Percentiles rank a stretch among this genome's conserved stretches.
phyloP scores from a whole-genome alignment of 305 asterid genomes.

The Salvia sclarea region DNA sequence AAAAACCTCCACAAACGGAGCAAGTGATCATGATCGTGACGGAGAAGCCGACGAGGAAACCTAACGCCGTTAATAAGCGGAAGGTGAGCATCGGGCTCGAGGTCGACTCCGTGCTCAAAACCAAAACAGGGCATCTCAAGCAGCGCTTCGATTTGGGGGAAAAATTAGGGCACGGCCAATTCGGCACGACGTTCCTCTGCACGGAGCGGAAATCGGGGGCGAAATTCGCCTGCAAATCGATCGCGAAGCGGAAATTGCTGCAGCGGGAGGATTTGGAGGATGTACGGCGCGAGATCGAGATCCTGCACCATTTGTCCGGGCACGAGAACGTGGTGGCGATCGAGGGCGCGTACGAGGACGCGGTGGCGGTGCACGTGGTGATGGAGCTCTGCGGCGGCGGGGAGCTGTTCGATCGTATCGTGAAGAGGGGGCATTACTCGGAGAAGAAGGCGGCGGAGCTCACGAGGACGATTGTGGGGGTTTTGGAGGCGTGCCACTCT shows the following conservation, averaged over 20 bases:
- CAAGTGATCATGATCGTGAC: conserved; percentile 40
- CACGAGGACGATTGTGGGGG: conserved; percentile 74
- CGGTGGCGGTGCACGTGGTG: conserved; percentile 78
- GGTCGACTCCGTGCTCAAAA: conserved; percentile 65
- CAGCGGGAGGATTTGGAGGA: conserved; percentile 72
- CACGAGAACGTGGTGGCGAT: conserved; percentile 68
- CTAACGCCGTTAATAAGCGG: conserved; percentile 43
- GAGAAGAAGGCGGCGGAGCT: conserved; percentile 85
- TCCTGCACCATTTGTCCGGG: conserved; percentile 76
- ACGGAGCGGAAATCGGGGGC: conserved; percentile 57
- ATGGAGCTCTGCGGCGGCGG: conserved; percentile 85
- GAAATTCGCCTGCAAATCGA: conserved; percentile 74
- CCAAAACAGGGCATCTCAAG: conserved; percentile 67
- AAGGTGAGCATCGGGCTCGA: conserved; percentile 70
- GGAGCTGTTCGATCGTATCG: conserved; percentile 78
- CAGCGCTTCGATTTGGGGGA: conserved; percentile 59
- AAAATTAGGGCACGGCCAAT: conserved; percentile 80
- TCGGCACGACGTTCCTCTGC: conserved; percentile 75
- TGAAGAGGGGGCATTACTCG: conserved; percentile 73
- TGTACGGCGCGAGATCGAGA: conserved; percentile 80
- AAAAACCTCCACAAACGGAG: not conserved
- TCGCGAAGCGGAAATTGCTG: conserved; percentile 75
- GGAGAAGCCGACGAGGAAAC: conserved; percentile 24
- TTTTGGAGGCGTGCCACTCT: conserved; percentile 74
- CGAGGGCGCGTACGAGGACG: conserved; percentile 80